Evolutionary conservation across 2,329 filamentous ascomycete species (phyloP).

Genomic region (Chrysoporthe cubensis): DNA sequence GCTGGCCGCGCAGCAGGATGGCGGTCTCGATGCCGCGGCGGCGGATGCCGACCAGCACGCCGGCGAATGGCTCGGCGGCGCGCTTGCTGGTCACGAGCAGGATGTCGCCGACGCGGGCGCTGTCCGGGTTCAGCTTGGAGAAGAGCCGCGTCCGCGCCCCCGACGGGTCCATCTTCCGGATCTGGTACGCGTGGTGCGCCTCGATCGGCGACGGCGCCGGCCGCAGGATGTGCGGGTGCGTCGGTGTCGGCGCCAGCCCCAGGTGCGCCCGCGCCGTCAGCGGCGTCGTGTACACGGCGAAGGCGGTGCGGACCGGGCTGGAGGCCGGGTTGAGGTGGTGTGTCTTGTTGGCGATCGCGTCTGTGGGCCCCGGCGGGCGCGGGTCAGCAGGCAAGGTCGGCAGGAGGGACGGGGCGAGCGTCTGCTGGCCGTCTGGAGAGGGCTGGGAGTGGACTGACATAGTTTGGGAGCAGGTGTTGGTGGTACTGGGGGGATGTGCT

Average conservation of each 20-base stretch:
- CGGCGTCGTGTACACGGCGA: slow-evolving; percentile 50
- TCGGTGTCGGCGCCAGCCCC: slow-evolving; percentile 9
- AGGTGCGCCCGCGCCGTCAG: slow-evolving; percentile 22
- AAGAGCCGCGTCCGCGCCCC: slow-evolving; percentile 84
- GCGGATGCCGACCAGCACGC: slow-evolving; percentile 85
- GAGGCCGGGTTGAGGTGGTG: slow-evolving; percentile 36
- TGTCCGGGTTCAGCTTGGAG: slow-evolving; percentile 74
- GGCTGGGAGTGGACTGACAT: slow-evolving; percentile 30
- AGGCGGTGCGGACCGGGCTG: slow-evolving; percentile 45
- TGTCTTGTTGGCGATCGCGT: slow-evolving; percentile 36
- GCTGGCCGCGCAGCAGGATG: slow-evolving; percentile 81
- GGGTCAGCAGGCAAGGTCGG: background rate
- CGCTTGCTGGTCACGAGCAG: slow-evolving; percentile 81
- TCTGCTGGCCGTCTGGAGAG: too few species aligned
- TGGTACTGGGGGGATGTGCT: slow-evolving; percentile 28
- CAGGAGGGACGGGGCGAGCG: too few species aligned
- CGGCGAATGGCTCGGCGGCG: slow-evolving; percentile 85
- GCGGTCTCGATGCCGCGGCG: slow-evolving; percentile 87
- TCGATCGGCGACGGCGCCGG: slow-evolving; percentile 61
- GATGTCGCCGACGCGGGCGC: slow-evolving; percentile 84
- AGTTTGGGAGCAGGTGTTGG: slow-evolving; percentile 38
- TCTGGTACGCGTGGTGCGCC: slow-evolving; percentile 68
- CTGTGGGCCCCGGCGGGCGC: slow-evolving; percentile 2
- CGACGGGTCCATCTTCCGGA: slow-evolving; percentile 78
- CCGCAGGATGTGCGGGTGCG: slow-evolving; percentile 24